Conservation (phyloP, 352 stramenopile genomes). For the Pythium monospermum region DNA sequence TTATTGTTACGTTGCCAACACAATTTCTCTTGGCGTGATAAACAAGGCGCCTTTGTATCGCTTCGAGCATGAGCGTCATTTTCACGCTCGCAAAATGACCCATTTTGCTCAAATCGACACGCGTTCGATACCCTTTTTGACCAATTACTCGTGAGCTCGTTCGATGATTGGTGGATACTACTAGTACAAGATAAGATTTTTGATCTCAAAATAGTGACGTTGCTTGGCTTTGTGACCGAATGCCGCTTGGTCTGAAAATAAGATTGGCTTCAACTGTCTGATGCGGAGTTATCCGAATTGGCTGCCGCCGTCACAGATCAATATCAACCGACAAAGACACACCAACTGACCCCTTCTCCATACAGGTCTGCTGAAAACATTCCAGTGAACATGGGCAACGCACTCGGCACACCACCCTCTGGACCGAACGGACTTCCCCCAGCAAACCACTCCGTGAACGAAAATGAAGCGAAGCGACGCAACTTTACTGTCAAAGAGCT, state of each 20-base stretch:
- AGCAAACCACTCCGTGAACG: neutral
- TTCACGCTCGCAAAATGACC: too few relatives aligned
- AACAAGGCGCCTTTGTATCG: neutral
- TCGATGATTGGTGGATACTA: conserved; percentile 2
- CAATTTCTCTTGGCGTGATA: too few relatives aligned
- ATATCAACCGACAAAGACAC: neutral
- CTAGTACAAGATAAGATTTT: neutral
- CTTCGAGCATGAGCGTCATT: conserved; percentile 9
- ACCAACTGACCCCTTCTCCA: neutral
- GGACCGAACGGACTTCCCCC: conserved; percentile 13
- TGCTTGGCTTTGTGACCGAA: conserved; percentile 15
- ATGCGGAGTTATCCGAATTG: too few relatives aligned
- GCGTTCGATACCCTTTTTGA: conserved; percentile 2
- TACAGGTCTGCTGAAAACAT: neutral
- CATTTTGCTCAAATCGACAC: too few relatives aligned
- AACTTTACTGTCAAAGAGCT: conserved; percentile 84
- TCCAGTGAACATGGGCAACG: conserved; percentile 32
- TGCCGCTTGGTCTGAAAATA: too few relatives aligned
- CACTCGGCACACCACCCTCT: conserved; percentile 17
- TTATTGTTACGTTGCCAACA: too few relatives aligned
- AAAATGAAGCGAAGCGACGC: conserved; percentile 14
- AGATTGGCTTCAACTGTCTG: neutral
- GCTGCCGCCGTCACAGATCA: neutral
- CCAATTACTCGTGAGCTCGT: conserved; percentile 5
- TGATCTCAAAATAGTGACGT: conserved; percentile 20